These are phyloP conservation scores for Hansfordia pulvinata DNA, from an alignment of 2,329 filamentous ascomycete genomes.

Conservation along the genomic window DNA sequence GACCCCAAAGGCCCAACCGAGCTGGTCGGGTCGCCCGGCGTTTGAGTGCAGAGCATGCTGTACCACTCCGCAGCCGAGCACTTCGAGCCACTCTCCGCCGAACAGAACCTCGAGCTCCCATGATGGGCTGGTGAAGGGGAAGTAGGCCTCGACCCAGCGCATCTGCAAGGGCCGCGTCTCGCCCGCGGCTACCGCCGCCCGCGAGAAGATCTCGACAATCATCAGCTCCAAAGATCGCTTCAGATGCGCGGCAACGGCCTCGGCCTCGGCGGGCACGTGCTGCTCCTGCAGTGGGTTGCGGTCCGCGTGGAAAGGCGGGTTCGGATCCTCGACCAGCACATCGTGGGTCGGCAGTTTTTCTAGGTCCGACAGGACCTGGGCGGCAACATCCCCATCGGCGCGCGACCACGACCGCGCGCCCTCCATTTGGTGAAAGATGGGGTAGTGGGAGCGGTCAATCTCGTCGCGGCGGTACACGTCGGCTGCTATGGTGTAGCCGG, in stretches of 20 bases:
- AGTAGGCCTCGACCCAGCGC: conserved; percentile 94
- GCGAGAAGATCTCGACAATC: conserved; percentile 77
- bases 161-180: conserved; percentile 76
- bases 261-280: conserved; percentile 64
- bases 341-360: conserved; percentile 58
- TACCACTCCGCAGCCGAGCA: conserved; percentile 84
- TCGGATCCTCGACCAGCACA: conserved; percentile 71
- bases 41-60: conserved; percentile 70
- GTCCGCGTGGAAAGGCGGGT: conserved; percentile 62
- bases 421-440: conserved; percentile 98
- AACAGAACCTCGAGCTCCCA: conserved; percentile 97
- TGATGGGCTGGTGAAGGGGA: conserved; percentile 89
- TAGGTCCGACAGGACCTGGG: conserved; percentile 57
- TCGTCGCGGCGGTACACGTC: conserved; percentile 95
- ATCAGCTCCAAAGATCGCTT: conserved; percentile 83
- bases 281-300: conserved; percentile 69
- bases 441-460: conserved; percentile 89
- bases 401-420: conserved; percentile 84
- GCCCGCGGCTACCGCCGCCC: conserved; percentile 55
- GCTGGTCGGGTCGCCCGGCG: conserved; percentile 58
- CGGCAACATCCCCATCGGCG: conserved; percentile 41
- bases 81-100: conserved; percentile 88
- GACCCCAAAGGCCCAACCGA: conserved; percentile 93
- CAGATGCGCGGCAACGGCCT: conserved; percentile 71
- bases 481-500: conserved; percentile 80